phyloP scores from a whole-genome alignment of 73 alveolate species.

The Paraurostyla sp. region DNA sequence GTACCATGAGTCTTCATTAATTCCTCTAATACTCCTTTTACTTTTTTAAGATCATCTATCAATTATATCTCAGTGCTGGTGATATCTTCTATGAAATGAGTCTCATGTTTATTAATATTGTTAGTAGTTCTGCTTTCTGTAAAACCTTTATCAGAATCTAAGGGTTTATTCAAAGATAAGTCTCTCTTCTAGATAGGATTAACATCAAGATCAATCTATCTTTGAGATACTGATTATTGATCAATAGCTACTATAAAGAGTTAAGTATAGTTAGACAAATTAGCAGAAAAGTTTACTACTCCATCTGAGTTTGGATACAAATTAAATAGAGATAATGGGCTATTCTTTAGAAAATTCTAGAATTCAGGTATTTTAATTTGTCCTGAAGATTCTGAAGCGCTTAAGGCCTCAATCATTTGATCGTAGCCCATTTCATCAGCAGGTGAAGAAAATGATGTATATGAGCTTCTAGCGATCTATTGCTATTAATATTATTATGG shows the following conservation, averaged over 20 bases:
- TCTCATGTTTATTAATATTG: neutral
- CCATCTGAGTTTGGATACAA: neutral
- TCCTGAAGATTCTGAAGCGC: neutral
- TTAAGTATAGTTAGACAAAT: neutral
- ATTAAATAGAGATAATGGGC: neutral
- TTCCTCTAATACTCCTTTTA: constrained; percentile 61
- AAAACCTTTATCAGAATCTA: constrained; percentile 24
- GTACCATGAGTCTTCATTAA: neutral
- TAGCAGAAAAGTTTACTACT: neutral
- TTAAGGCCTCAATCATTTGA: neutral
- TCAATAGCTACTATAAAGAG: neutral
- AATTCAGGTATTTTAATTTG: neutral
- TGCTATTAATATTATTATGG: neutral
- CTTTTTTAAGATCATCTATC: constrained; percentile 72
- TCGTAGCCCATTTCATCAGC: neutral
- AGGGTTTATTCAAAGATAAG: constrained; percentile 54
- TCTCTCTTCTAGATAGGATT: constrained; percentile 54
- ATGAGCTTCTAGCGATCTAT: neutral
- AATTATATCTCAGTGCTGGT: constrained; percentile 64
- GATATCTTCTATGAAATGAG: constrained; percentile 62
- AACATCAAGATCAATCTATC: neutral
- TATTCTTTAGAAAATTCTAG: constrained; percentile 1
- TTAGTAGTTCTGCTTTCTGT: constrained; percentile 62
- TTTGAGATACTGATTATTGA: neutral
- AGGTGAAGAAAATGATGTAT: neutral